Percentiles rank a stretch among this genome's conserved stretches.
Conservation (phyloP, 2,329 filamentous ascomycete species). For the Trichocomaceae sp. region DNA sequence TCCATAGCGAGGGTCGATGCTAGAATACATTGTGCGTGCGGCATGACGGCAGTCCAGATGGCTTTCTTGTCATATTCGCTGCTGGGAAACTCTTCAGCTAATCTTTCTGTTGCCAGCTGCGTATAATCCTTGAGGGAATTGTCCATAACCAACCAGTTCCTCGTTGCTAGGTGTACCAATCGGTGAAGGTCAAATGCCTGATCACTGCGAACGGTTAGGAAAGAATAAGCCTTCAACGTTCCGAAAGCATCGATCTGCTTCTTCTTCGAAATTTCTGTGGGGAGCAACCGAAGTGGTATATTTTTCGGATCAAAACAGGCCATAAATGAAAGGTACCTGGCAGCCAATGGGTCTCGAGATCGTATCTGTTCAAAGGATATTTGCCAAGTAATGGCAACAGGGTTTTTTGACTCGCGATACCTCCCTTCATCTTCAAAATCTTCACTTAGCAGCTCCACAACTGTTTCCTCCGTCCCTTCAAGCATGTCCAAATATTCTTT, state of each 20-base stretch:
- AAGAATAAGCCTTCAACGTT: conserved; percentile 10
- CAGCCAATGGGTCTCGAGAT: conserved; percentile 13
- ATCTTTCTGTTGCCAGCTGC: conserved; percentile 5
- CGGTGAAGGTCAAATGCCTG: conserved; percentile 17
- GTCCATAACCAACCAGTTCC: conserved; percentile 14
- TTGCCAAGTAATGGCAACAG: conserved; percentile 23
- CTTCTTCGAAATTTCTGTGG: neutral
- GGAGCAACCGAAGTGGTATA: conserved; percentile 18
- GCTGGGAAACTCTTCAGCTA: neutral
- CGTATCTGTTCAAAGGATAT: conserved; percentile 21
- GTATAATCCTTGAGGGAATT: neutral
- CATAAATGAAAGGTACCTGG: conserved; percentile 19
- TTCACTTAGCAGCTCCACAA: conserved; percentile 14
- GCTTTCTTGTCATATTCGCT: conserved; percentile 9
- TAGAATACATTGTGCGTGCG: conserved; percentile 1
- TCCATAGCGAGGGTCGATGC: neutral
- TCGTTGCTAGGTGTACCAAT: conserved; percentile 18
- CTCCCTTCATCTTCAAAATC: conserved; percentile 20
- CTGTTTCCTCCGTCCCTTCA: neutral
- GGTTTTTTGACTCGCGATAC: conserved; percentile 17
- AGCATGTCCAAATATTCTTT: neutral
- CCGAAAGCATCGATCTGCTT: conserved; percentile 6
- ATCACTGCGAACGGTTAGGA: conserved; percentile 11
- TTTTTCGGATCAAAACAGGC: conserved; percentile 18
- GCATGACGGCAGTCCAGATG: conserved; percentile 4